A percentile compares a stretch with the other conserved stretches of the same genome.
Conservation (phyloP, 2,329 filamentous ascomycete species). For the Exophiala spinifera region DNA sequence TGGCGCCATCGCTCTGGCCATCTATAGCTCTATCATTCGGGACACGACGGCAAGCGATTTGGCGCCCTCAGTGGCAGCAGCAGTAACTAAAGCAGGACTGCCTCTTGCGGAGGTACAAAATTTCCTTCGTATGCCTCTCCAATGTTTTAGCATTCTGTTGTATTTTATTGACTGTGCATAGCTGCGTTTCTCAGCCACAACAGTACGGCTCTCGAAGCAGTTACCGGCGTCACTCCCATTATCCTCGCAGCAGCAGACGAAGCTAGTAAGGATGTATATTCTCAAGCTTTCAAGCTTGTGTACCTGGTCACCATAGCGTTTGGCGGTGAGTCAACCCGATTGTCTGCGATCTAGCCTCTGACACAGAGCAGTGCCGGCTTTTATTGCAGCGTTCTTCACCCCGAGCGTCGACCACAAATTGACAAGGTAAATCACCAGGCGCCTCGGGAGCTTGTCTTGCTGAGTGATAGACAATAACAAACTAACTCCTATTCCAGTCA, state of each 20-base stretch:
- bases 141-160: slow-evolving; percentile 4
- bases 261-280: slow-evolving; percentile 12
- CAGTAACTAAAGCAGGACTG: slow-evolving; percentile 11
- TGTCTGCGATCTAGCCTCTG: background rate
- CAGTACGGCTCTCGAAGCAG: too few species aligned
- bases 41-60: slow-evolving; percentile 6
- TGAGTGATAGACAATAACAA: too few species aligned
- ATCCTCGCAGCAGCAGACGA: slow-evolving; percentile 6
- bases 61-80: background rate
- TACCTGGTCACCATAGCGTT: slow-evolving; percentile 14
- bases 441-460: too few species aligned
- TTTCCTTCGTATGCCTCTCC: too few species aligned
- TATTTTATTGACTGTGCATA: too few species aligned
- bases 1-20: slow-evolving; percentile 13
- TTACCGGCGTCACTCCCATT: slow-evolving; percentile 8
- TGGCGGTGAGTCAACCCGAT: slow-evolving; percentile 7
- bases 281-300: slow-evolving; percentile 6
- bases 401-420: slow-evolving; percentile 1
- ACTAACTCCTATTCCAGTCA: too few species aligned
- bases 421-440: too few species aligned
- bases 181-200: too few species aligned
- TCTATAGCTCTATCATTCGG: slow-evolving; percentile 8
- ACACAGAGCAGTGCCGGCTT: background rate
- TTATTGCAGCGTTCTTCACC: background rate
- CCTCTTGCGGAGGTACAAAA: background rate